These are phyloP conservation scores for Candida xyloterini DNA, from an alignment of 805 yeast species.

Conservation along the genomic window DNA sequence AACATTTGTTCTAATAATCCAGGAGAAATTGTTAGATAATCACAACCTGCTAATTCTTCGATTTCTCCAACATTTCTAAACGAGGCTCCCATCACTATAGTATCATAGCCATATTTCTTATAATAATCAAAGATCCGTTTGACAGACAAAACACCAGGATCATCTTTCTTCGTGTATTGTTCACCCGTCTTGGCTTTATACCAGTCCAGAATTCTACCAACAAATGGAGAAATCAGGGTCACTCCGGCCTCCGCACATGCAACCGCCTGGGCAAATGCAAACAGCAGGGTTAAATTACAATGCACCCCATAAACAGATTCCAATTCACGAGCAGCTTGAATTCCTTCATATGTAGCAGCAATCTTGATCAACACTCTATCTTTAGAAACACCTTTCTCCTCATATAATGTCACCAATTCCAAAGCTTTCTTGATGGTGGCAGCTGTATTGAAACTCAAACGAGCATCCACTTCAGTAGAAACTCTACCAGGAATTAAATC, in stretches of 20 bases:
- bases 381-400: conserved; percentile 76
- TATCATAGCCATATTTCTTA: conserved; percentile 92
- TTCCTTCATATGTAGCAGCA: conserved; percentile 99
- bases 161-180: conserved; percentile 70
- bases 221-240: conserved; percentile 96
- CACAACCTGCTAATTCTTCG: conserved; percentile 94
- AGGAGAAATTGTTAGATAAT: conserved; percentile 93
- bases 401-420: conserved; percentile 81
- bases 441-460: conserved; percentile 90
- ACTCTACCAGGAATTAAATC: conserved; percentile 97
- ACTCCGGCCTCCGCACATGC: conserved; percentile 98
- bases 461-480: conserved; percentile 98
- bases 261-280: conserved; percentile 95
- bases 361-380: conserved; percentile 93
- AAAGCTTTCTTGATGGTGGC: conserved; percentile 92
- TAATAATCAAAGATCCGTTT: conserved; percentile 90
- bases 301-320: conserved; percentile 88
- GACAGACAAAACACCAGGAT: conserved; percentile 96
- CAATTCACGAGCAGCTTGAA: conserved; percentile 94
- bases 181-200: conserved; percentile 90
- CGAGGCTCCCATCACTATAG: conserved; percentile 99
- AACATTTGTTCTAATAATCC: conserved; percentile 80
- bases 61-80: conserved; percentile 96
- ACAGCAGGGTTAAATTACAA: conserved; percentile 90
- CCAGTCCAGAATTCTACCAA: conserved; percentile 98